A percentile compares a stretch with the other conserved stretches of the same genome.
These are phyloP conservation scores for Misopates orontium DNA, from an alignment of 257 asterid species.

Conservation along the genomic window DNA sequence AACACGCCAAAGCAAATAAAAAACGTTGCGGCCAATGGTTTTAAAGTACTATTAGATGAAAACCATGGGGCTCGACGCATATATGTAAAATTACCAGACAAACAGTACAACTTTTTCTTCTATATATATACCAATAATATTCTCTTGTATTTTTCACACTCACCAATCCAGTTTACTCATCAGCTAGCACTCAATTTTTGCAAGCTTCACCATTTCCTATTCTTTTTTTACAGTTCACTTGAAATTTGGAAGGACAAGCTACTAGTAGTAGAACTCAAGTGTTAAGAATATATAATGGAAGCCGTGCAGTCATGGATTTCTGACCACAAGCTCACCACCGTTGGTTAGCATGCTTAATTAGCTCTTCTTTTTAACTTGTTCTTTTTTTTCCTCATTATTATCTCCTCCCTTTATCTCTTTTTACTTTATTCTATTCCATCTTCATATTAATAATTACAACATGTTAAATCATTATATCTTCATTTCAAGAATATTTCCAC, in stretches of 20 bases:
- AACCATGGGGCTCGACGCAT: background rate
- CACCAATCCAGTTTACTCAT: background rate
- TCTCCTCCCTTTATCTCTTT: no score
- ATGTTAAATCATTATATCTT: no score
- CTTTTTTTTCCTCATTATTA: no score
- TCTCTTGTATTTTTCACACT: background rate
- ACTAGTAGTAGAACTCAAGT: background rate
- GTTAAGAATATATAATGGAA: conserved; percentile 42
- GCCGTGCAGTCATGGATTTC: conserved; percentile 68
- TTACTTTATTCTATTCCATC: background rate
- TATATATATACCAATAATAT: background rate
- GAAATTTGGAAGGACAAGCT: no score
- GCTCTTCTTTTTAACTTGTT: no score
- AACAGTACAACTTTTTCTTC: background rate
- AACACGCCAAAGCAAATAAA: no score
- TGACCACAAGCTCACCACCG: conserved; percentile 69
- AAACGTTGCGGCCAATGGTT: background rate
- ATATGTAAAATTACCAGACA: background rate
- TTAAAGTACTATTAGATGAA: background rate
- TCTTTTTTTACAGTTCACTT: no score
- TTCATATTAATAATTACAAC: no score
- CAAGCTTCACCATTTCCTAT: no score
- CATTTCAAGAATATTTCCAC: no score
- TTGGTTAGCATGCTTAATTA: conserved; percentile 47
- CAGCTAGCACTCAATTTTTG: no score